phyloP scores from a whole-genome alignment of 768 basidiomycete species.

The Boletus insuetus region DNA sequence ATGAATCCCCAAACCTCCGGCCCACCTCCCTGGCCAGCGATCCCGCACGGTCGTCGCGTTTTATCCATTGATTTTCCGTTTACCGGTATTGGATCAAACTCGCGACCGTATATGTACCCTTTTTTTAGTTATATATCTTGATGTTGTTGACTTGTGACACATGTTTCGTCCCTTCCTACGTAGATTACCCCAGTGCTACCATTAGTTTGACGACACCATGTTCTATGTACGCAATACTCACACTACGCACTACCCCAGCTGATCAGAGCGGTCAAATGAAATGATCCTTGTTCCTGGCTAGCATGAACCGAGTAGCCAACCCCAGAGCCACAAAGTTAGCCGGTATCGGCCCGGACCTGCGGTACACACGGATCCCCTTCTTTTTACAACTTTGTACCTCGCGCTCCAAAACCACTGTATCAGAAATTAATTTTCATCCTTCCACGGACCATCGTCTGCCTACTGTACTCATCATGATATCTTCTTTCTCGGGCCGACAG shows the following conservation, averaged over 20 bases:
- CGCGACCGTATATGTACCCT: background rate
- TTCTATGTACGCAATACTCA: constrained; percentile 2
- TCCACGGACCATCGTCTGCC: no score
- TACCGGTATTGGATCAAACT: constrained; percentile 7
- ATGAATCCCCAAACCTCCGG: background rate
- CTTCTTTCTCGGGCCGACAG: no score
- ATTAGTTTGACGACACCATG: background rate
- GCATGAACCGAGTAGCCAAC: background rate
- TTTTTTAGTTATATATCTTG: background rate
- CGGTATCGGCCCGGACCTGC: background rate
- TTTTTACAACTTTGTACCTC: background rate
- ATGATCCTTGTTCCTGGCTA: no score
- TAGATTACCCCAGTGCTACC: constrained; percentile 3
- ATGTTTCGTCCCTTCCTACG: background rate
- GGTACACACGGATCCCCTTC: background rate
- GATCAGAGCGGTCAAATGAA: background rate
- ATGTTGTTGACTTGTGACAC: background rate
- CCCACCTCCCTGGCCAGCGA: background rate
- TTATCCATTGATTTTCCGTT: background rate
- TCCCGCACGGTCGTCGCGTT: background rate
- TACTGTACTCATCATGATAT: no score
- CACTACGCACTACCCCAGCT: background rate
- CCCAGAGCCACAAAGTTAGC: background rate
- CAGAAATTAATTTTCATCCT: background rate
- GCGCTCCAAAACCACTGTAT: background rate